Evolutionary conservation across 257 asterid genomes (phyloP), one percentile per base, ranked within the genome.

Genomic region (Buddleja alternifolia): DNA sequence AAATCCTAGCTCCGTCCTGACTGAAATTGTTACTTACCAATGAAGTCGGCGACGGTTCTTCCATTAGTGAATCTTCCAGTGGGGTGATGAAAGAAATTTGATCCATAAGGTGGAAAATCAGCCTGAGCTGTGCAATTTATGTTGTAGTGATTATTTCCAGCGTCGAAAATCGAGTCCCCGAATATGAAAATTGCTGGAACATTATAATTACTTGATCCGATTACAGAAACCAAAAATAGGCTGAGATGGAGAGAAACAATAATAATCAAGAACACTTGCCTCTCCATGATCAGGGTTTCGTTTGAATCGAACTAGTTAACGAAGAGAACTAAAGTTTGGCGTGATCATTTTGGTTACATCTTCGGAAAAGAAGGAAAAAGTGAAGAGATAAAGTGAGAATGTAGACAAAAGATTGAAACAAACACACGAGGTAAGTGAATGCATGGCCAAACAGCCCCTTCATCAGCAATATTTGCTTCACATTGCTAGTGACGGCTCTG

Each of bases 41-140:
- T 67, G 77, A 88, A 88, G 61, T 90, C 96, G 0, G 92, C 77
- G 34, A 88, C 96, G 1, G 86, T 88, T 80, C 96, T 78, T 5
- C 97, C 94, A 53, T 90, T 84, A 40, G 92, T 88, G 81, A 90
- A 90, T 67, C 96, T 82, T 53, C 97, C 97, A 20, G 96, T 90
- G 2, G 97, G 92, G 70, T 17, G 90, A 69, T 74, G 87, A 70
- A 90, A 90, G 83, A 82, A 90, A 47, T 47, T 63, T 12, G 92
- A 88, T 25, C 97, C 97, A 69, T 90, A 88, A 2, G 97, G 96
- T 1, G 92, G 85, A 48, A 88, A 90, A 81, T 90, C 94, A 8
- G 97, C 96, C 80, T 90, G 97, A 9, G 89, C 85, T 0, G 71
- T 57, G 64, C 88, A 86, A 24, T 78, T 84, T 2, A 8, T 70